These are phyloP conservation scores for Macrophomina tecta DNA, from an alignment of 2,329 filamentous ascomycete genomes.

Conservation along the genomic window DNA sequence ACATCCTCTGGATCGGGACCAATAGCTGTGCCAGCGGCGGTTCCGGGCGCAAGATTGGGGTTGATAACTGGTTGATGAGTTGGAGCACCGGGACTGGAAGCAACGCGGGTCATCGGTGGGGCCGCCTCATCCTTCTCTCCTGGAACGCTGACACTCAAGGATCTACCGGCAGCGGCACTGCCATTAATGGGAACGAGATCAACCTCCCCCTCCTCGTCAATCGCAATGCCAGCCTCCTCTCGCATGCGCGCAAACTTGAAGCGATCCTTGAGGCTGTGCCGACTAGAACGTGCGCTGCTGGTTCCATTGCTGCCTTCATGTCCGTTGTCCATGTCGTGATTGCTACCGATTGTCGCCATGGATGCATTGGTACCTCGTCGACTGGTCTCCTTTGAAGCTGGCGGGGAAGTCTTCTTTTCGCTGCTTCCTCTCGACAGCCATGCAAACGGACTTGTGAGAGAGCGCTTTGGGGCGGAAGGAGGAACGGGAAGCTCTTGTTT, in stretches of 20 bases:
- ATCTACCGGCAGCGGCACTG: conserved; percentile 39
- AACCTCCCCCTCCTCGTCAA: conserved; percentile 54
- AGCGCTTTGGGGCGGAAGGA: conserved; percentile 60
- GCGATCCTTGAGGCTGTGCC: conserved; percentile 52
- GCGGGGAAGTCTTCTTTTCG: conserved; percentile 64
- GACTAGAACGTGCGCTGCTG: conserved; percentile 42
- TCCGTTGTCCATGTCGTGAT: conserved; percentile 73
- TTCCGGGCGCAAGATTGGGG: conserved; percentile 78
- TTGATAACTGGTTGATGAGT: conserved; percentile 68
- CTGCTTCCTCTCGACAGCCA: conserved; percentile 75
- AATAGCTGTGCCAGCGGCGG: conserved; percentile 78
- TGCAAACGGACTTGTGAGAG: conserved; percentile 85
- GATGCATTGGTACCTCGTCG: conserved; percentile 81
- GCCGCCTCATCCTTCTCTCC: conserved; percentile 54
- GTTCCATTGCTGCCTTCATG: conserved; percentile 33
- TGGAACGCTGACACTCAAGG: conserved; percentile 51
- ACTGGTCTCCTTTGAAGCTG: conserved; percentile 54
- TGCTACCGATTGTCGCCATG: conserved; percentile 77
- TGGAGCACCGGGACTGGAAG: conserved; percentile 43
- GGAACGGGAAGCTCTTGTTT: conserved; percentile 41
- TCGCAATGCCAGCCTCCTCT: conserved; percentile 50
- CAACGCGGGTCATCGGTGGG: conserved; percentile 33
- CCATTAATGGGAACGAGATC: conserved; percentile 33
- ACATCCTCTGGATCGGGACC: conserved; percentile 73
- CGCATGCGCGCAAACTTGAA: conserved; percentile 54